Base-by-base conservation (phyloP, 176 grass and related monocot genomes). In the Pharus latifolius region DNA sequence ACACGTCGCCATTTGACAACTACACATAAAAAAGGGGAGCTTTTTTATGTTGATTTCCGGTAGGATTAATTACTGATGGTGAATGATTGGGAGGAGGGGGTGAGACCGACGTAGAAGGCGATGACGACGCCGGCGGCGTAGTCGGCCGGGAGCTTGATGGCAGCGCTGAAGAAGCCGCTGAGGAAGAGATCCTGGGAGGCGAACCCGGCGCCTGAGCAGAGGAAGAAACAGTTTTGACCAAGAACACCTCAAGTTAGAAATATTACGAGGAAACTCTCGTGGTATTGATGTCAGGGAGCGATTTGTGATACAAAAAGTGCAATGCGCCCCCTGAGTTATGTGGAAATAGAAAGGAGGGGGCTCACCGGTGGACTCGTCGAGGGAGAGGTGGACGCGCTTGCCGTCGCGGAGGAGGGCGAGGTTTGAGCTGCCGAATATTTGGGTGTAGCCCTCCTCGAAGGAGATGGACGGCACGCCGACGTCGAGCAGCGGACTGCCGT, bases 41-140 rank as follows among this genome's bases (percentile, higher is more conserved):
- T 25, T 17, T 13, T 25, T 59, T 49, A 4, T 56, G 5, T 56
- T 24, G 24, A 45, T 46, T 59, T 25, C 40, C 28, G 6, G 27
- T 19, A 9, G 3, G 26, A 63, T 63, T 42, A 41, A 7, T 4
- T n/a, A 1, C 16, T 7, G 6, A 12, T 0, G 13, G 41, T 20
- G 2, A 63, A 43, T n/a, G 42, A 58, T 12, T 6, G 17, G 10
- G 14, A 16, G 7, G 22, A 50, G 1, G 8, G 0, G 10, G 22
- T 4, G 28, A n/a, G 5, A 25, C 77, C 18, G 56, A 93, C 90
- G 75, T 96, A 96, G 75, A 96, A 96, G 22, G 88, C 88, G 17
- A 96, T 88, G 45, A 96, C 92, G 2, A 96, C 92, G 12, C 92
- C 92, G 27, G 92, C 92, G 2, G 92, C 82, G 63, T 96, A 96